Evolutionary conservation across 129 eudicot genomes (phyloP), one percentile per base, ranked within the genome.

Genomic region (Flaveria ramosissima): DNA sequence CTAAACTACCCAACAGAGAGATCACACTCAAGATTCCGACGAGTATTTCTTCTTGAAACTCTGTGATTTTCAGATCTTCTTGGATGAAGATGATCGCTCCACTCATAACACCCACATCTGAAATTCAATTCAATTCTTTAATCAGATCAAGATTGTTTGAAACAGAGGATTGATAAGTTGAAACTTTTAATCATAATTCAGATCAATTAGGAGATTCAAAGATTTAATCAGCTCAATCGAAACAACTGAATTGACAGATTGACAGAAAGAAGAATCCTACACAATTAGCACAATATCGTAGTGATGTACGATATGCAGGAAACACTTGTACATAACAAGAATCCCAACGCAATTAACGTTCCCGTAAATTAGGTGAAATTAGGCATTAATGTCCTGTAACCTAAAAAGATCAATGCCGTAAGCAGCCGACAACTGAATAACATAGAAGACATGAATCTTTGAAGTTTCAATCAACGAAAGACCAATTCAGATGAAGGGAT

Each of bases 21-120:
- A 92, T 81, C 68, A 92, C 90, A 81, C 97, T 92, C 56, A 92
- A 57, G 45, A 83, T 85, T 15, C 97, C 97, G 0, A 92, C 89
- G 4, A 92, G 88, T 15, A 89, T 69, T 85, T 92, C 97, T 87
- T 81, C 86, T 87, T 92, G 92, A 11, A 92, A 89, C 73, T 92
- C 97, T 9, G 86, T 85, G 63, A 89, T 89, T 50, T 92, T 84
- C 30, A 89, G 72, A 78, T 92, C 97, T 80, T 89, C 90, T 77
- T 92, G 84, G 46, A 92, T 87, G 57, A 92, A 92, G 71, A 92
- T 70, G 68, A 92, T 89, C 56, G 97, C 97, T 73, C 97, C 97
- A 71, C 97, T 89, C 97, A 92, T 92, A 59, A 92, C 97, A 52
- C 97, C 97, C 7, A 89, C 89, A 87, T 92, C 96, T 92, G 92